phyloP scores from a whole-genome alignment of 305 asterid species.

The Fraxinus angustifolia region DNA sequence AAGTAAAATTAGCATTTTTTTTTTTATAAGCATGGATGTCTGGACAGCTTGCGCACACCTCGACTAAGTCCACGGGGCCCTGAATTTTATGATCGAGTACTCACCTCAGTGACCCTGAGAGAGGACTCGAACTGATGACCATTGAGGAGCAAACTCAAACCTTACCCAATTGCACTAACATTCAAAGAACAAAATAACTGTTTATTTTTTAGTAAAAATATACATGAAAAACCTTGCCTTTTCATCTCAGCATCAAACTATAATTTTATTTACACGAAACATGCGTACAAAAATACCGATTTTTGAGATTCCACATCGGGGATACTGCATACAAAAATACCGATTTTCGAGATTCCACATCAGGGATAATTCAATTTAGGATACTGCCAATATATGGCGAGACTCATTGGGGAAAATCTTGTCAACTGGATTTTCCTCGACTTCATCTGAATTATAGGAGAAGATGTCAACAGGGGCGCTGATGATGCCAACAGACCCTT shows the following conservation, averaged over 20 bases:
- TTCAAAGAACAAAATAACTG: slow-evolving; percentile 25
- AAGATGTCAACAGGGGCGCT: slow-evolving; percentile 75
- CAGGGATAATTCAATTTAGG: not conserved
- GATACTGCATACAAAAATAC: slow-evolving; percentile 16
- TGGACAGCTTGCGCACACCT: too few relatives aligned
- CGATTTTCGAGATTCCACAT: not conserved
- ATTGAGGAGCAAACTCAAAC: too few relatives aligned
- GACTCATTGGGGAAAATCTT: slow-evolving; percentile 36
- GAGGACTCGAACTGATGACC: too few relatives aligned
- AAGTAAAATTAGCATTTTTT: not conserved
- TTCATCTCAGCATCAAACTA: slow-evolving; percentile 11
- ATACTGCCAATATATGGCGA: slow-evolving; percentile 18
- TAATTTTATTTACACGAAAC: slow-evolving; percentile 32
- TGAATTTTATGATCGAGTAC: too few relatives aligned
- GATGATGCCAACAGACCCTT: slow-evolving; percentile 36
- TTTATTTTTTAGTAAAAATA: slow-evolving; percentile 19
- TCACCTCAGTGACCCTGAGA: too few relatives aligned
- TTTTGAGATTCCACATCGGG: too few relatives aligned
- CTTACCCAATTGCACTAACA: not conserved
- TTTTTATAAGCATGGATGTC: too few relatives aligned
- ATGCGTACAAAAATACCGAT: too few relatives aligned
- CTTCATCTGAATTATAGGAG: slow-evolving; percentile 54
- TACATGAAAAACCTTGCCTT: slow-evolving; percentile 21
- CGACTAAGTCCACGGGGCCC: too few relatives aligned
- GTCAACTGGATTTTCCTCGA: slow-evolving; percentile 32